Evolutionary conservation across 1,284 basidiomycete species (phyloP), one percentile per base, ranked within the genome.

Genomic region (Jaminaea rosea): DNA sequence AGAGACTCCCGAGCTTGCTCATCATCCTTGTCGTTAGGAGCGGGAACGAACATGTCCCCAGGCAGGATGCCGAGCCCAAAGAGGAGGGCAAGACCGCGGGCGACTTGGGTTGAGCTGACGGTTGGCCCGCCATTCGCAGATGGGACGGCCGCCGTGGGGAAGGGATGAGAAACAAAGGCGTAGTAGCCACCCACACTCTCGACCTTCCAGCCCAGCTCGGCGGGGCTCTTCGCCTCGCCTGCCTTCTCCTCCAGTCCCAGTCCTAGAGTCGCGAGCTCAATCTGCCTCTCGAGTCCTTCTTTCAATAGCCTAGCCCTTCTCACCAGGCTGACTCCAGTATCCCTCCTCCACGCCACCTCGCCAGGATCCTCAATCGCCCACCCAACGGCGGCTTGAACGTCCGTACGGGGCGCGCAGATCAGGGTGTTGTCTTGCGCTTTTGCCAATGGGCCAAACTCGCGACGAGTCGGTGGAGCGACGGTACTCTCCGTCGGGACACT

Each of bases 351-450:
- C 78, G 67, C 82, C 56, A 46, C 44, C 27, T 62, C 54, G 10
- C 26, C 39, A 7, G 52, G 26, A 23, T 67, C 63, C 32, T 53
- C 44, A 36, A 67, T 62, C 6, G 60, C 56, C 65, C 67, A 67
- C 1, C 63, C 67, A 0, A 69, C 59, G 2, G 63, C 63, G 13
- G 57, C 42, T 46, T 59, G 60, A 3, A 60, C 57, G 44, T 62
- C 55, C 31, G 50, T 57, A 15, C 57, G 50, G 7, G 67, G 58
- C 13, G 65, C 58, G 23, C 54, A 54, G 26, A 65, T 62, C 58
- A 81, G 80, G 46, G 89, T 78, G 61, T 84, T 86, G 74, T 92
- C 89, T 11, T 87, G 79, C 13, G 85, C 79, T 10, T 81, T 87
- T 37, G 77, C 78, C 31, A 86, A 47, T 2, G 62, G 63, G 2